Conservation (phyloP, 257 asterid genomes). For the Mentha longifolia region DNA sequence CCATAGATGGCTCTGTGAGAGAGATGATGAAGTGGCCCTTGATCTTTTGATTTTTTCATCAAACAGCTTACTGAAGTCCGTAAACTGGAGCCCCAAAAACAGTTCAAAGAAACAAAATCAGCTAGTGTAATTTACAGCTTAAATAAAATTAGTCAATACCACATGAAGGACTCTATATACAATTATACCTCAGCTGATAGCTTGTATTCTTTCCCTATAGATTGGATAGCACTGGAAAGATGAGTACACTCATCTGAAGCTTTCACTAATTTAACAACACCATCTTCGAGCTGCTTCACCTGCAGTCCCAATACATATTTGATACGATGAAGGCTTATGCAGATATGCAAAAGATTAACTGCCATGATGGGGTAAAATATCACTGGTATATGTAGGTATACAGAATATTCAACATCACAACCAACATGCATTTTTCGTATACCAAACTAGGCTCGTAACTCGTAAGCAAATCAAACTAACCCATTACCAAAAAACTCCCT, state of each 20-base stretch:
- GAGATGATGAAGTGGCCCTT: conserved; percentile 52
- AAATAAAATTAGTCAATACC: conserved; percentile 5
- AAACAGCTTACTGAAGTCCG: conserved; percentile 72
- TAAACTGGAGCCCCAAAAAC: conserved; percentile 53
- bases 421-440: background rate
- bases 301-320: conserved; percentile 34
- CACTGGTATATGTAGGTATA: background rate
- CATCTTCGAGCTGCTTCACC: conserved; percentile 87
- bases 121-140: conserved; percentile 16
- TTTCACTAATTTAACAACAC: conserved; percentile 55
- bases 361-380: background rate
- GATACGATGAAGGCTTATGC: conserved; percentile 11
- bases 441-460: conserved; percentile 21
- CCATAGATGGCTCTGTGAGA: conserved; percentile 51
- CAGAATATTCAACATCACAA: conserved; percentile 19
- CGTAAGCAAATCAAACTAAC: conserved; percentile 16
- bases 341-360: conserved; percentile 13
- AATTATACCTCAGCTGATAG: conserved; percentile 64
- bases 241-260: conserved; percentile 71
- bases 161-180: conserved; percentile 15
- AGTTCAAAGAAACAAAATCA: conserved; percentile 27
- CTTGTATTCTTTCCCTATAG: conserved; percentile 60
- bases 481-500: conserved; percentile 15
- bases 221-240: conserved; percentile 69
- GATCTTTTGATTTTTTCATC: conserved; percentile 60